Conservation (phyloP, 441 rosid genomes). For the Aquilaria agallochum region DNA sequence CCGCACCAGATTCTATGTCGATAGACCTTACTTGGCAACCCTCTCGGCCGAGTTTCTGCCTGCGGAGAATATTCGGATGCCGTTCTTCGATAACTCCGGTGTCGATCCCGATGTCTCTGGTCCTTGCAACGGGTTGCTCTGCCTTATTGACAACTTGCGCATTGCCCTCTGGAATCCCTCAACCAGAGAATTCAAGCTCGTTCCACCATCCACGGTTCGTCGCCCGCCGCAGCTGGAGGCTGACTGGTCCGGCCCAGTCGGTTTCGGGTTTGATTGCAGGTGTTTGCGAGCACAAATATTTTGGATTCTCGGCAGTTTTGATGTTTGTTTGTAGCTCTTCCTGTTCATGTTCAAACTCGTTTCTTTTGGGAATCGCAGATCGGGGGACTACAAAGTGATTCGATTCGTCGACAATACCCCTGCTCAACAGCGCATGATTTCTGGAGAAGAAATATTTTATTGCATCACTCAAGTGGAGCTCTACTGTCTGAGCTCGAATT, state of each 20-base stretch:
- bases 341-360: no score
- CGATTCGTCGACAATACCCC: conserved; percentile 8
- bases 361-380: not conserved
- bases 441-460: not conserved
- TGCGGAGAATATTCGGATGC: not conserved
- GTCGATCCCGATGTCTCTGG: not conserved
- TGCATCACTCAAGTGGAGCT: conserved; percentile 7
- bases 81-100: not conserved
- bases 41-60: not conserved
- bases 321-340: no score
- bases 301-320: no score
- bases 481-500: not conserved
- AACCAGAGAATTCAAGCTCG: conserved; percentile 9
- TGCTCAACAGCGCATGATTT: conserved; percentile 3
- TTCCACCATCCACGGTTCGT: conserved; percentile 6
- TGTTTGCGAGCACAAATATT: no score
- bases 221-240: conserved; percentile 3
- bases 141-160: not conserved
- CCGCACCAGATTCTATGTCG: not conserved
- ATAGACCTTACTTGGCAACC: not conserved
- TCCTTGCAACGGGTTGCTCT: conserved; percentile 12
- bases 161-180: conserved; percentile 14
- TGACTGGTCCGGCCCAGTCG: not conserved
- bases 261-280: conserved; percentile 15
- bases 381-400: conserved; percentile 10